Conservation (phyloP, 1,284 basidiomycete species). For the Bjerkandera adusta region DNA sequence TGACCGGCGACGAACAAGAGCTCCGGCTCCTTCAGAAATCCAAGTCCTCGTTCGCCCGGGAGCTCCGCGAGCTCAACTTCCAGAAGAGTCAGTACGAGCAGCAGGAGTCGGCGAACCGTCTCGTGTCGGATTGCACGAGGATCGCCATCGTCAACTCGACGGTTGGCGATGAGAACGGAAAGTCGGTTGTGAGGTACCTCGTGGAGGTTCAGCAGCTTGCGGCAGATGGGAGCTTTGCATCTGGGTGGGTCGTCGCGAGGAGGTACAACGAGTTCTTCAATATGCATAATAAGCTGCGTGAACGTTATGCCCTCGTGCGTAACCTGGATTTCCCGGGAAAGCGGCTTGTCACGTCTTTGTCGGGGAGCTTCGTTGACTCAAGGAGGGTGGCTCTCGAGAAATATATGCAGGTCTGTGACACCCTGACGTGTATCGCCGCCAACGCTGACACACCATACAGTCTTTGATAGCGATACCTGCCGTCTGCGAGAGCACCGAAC, state of each 20-base stretch:
- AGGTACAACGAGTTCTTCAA: conserved; percentile 94
- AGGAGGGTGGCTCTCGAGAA: conserved; percentile 80
- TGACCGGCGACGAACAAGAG: conserved; percentile 88
- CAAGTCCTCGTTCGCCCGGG: conserved; percentile 76
- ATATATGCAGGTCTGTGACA: conserved; percentile 75
- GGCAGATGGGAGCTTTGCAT: conserved; percentile 70
- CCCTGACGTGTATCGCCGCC: background rate
- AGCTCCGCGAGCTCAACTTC: conserved; percentile 82
- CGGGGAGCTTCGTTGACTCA: conserved; percentile 82
- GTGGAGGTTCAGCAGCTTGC: conserved; percentile 87
- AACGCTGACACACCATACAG: conserved; percentile 38
- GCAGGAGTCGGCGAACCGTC: conserved; percentile 82
- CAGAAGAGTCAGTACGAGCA: conserved; percentile 91
- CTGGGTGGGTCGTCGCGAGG: conserved; percentile 89
- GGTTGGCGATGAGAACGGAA: conserved; percentile 78
- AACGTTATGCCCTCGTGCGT: conserved; percentile 65
- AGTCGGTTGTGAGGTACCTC: conserved; percentile 89
- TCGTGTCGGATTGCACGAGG: conserved; percentile 77
- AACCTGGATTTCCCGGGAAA: conserved; percentile 88
- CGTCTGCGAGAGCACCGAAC: conserved; percentile 81
- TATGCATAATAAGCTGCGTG: conserved; percentile 83
- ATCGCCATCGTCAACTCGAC: conserved; percentile 79
- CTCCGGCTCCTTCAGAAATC: conserved; percentile 80
- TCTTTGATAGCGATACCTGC: conserved; percentile 69
- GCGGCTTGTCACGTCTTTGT: conserved; percentile 79